Conservation (phyloP, 257 asterid genomes). For the Galeopsis tetrahit region DNA sequence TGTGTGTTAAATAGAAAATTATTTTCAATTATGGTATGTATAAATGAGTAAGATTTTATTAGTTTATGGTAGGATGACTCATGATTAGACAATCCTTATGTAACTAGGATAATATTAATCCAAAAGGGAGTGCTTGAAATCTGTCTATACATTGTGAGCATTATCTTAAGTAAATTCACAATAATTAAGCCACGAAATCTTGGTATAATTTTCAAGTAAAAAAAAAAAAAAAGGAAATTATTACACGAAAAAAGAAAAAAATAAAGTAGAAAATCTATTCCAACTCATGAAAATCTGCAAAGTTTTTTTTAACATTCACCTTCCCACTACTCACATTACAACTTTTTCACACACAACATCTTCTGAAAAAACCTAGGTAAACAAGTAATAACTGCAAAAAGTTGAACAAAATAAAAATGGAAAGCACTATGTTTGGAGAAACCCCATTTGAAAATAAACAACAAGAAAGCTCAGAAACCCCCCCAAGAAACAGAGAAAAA, state of each 20-base stretch:
- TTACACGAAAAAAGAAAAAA: not conserved
- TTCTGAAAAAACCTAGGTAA: constrained; percentile 28
- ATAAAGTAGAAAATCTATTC: not conserved
- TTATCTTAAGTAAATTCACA: constrained; percentile 26
- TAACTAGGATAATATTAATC: constrained; percentile 12
- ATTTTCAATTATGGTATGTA: not conserved
- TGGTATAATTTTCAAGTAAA: not conserved
- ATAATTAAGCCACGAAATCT: constrained; percentile 28
- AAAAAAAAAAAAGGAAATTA: not conserved
- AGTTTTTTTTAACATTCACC: too few relatives aligned
- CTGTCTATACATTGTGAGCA: not conserved
- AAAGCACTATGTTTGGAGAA: constrained; percentile 16
- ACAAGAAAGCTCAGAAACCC: not conserved
- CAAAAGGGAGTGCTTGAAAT: not conserved
- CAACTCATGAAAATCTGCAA: constrained; percentile 39
- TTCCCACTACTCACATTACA: constrained; percentile 7
- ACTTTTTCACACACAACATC: constrained; percentile 14
- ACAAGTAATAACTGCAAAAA: not conserved
- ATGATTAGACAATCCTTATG: not conserved
- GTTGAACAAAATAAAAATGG: not conserved
- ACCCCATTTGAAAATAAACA: constrained; percentile 14
- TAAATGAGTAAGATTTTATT: not conserved
- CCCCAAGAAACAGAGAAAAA: constrained; percentile 14
- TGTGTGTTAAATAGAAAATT: not conserved
- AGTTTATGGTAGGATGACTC: not conserved